phyloP scores from a whole-genome alignment of 2,329 filamentous ascomycete species.

The Fusarium sp. region DNA sequence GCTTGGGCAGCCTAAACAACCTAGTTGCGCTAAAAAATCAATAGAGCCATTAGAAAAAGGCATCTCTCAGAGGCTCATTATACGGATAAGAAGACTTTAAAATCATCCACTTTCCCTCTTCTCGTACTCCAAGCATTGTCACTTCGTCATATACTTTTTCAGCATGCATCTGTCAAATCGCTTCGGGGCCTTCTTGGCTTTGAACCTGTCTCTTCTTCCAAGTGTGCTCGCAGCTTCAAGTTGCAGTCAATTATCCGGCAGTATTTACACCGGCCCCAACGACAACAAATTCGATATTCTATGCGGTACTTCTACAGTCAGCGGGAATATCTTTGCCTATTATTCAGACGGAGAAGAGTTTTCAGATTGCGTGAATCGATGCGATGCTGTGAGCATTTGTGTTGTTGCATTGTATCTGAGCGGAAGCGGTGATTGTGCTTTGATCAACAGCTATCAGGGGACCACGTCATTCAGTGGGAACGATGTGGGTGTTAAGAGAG shows the following conservation, averaged over 20 bases:
- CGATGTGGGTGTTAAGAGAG: fast-evolving
- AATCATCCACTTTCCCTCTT: neutral
- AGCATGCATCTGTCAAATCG: neutral
- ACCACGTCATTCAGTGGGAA: fast-evolving
- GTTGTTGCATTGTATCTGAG: fast-evolving
- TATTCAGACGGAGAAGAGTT: neutral
- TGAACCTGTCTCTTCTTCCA: neutral
- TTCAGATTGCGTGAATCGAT: neutral
- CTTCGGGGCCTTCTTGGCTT: neutral
- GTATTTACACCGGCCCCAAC: neutral
- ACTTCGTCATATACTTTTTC: fast-evolving
- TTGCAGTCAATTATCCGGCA: neutral
- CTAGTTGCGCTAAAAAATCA: neutral
- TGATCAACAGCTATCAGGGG: neutral
- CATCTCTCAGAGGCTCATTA: neutral
- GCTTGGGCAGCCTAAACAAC: neutral
- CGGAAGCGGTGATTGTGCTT: neutral
- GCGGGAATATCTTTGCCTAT: neutral
- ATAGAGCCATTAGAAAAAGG: neutral
- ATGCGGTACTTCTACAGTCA: neutral
- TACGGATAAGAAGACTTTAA: neutral
- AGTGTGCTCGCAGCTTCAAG: neutral
- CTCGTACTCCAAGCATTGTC: neutral
- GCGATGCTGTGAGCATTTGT: fast-evolving
- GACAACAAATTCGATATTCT: neutral